Evolutionary conservation across 495 filamentous ascomycete genomes (phyloP).

Genomic region (Hypoxylon intermedium): DNA sequence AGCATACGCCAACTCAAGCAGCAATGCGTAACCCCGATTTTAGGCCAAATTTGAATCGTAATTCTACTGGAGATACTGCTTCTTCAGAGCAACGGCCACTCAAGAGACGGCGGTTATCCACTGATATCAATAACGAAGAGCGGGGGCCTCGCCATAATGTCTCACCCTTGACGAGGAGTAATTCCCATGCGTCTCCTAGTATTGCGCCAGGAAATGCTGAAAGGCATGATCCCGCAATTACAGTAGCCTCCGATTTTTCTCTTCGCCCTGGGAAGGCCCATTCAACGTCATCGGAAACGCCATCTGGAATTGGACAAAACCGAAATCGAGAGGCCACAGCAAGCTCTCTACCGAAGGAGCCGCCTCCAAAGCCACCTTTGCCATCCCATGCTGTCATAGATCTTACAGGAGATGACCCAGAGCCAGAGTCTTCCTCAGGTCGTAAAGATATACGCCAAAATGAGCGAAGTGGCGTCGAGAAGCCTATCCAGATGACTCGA

Average conservation of each 20-base stretch:
- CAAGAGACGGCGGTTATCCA: slow-evolving; percentile 28
- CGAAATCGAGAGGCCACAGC: background rate
- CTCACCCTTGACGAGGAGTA: slow-evolving; percentile 16
- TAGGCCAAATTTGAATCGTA: slow-evolving; percentile 9
- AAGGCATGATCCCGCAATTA: slow-evolving; percentile 16
- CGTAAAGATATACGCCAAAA: background rate
- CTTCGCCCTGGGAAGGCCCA: slow-evolving; percentile 37
- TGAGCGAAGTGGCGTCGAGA: background rate
- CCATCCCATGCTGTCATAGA: slow-evolving; percentile 21
- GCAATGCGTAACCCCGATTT: slow-evolving; percentile 1
- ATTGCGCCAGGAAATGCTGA: slow-evolving; percentile 11
- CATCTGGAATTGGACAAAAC: slow-evolving; percentile 9
- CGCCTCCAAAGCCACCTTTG: background rate
- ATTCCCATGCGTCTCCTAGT: slow-evolving; percentile 5
- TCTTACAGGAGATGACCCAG: slow-evolving; percentile 30
- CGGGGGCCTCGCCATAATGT: background rate
- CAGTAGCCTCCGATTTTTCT: slow-evolving; percentile 36
- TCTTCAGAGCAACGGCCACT: slow-evolving; percentile 9
- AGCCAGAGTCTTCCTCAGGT: background rate
- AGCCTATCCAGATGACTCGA: too few relatives aligned
- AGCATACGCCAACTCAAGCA: background rate
- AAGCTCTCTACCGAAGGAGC: slow-evolving; percentile 10
- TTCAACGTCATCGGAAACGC: slow-evolving; percentile 12
- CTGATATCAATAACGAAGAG: slow-evolving; percentile 1
- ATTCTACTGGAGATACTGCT: background rate